Percentiles rank a stretch among this genome's conserved stretches.
phyloP scores from a whole-genome alignment of 2,329 filamentous ascomycete species.

The Chalara sp. region DNA sequence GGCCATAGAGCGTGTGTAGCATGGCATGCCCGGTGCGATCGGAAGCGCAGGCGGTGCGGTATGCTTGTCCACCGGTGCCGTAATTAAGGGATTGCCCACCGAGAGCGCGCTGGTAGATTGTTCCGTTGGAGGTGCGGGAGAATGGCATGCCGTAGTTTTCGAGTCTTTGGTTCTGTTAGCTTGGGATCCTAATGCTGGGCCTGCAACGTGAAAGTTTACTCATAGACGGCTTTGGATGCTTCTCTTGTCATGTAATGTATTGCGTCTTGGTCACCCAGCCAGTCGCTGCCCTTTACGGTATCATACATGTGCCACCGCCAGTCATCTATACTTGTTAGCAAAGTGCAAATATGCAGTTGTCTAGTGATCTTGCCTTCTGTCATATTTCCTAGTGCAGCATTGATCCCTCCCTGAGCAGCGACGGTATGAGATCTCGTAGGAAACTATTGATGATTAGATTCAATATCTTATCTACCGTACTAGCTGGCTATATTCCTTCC shows the following conservation, averaged over 20 bases:
- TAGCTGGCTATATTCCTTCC: too few species aligned
- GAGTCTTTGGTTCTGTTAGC: constrained; percentile 29
- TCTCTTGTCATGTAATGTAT: constrained; percentile 99
- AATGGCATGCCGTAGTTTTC: constrained; percentile 98
- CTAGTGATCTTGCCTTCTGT: constrained; percentile 48
- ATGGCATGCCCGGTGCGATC: constrained; percentile 43
- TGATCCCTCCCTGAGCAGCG: constrained; percentile 61
- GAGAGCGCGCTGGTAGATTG: constrained; percentile 58
- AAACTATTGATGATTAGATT: constrained; percentile 2
- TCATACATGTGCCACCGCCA: constrained; percentile 99
- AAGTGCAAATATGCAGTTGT: too few species aligned
- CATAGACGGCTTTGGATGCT: constrained; percentile 83
- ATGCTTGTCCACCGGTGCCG: constrained; percentile 41
- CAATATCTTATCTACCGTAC: too few species aligned
- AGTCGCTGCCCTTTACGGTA: constrained; percentile 95
- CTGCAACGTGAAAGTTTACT: constrained; percentile 35
- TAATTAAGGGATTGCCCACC: constrained; percentile 40
- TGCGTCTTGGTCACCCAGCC: constrained; percentile 94
- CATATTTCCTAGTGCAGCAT: constrained; percentile 59
- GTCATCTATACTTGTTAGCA: constrained; percentile 50
- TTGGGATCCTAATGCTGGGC: too few species aligned
- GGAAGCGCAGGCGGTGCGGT: constrained; percentile 22
- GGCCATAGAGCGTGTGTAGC: constrained; percentile 43
- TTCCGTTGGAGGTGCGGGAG: constrained; percentile 91
- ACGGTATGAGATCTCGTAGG: constrained; percentile 59